Base-by-base conservation (phyloP, 2,329 filamentous ascomycete genomes). In the Venturia carpophila region DNA sequence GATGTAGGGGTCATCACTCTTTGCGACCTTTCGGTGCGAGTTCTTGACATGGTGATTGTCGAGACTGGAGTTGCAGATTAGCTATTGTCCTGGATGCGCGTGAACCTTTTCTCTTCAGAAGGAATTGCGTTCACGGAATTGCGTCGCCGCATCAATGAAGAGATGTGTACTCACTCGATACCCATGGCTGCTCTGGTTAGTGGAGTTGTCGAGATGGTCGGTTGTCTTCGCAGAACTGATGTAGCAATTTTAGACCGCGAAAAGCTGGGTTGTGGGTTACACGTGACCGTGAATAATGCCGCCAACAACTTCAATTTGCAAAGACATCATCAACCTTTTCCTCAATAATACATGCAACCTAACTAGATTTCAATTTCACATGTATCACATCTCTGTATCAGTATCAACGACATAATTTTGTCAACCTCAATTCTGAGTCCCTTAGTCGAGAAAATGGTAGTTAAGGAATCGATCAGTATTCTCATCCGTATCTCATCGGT, bases 1-100 rank as follows among this genome's bases (percentile, higher is more conserved):
- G 74, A 96, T 85, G 83, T 97, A 96, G 76, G 93, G 91, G 86
- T 97, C 96, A 84, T 96, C 90, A 84, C 90, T 96, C 90, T 97
- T 97, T 77, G 92, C 91, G 73, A 91, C 91, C 86, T 90, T 91
- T 75, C 92, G 91, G 85, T 96, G 92, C 78, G 77, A 82, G 80
- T 77, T 79, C 78, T 82, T 80, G 77, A 85, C 83, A 80, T 86
- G 83, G 79, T 86, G 83, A 76, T 79, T 79, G 78, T 85, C 82
- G 74, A 83, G 77, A 76, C 82, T 80, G 78, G 24, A 49, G n/a
- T 43, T 45, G 52, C 11, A 43, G 52, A 37, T 43, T 43, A 52
- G 47, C 30, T 19, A 41, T 64, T 60, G 30, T 39, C 11, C 30
- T 4, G 45, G 24, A 41, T 9, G 63, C 47, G 45, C 15, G 45